These are phyloP conservation scores for Lentinula boryana DNA, from an alignment of 768 basidiomycete genomes.

Conservation along the genomic window DNA sequence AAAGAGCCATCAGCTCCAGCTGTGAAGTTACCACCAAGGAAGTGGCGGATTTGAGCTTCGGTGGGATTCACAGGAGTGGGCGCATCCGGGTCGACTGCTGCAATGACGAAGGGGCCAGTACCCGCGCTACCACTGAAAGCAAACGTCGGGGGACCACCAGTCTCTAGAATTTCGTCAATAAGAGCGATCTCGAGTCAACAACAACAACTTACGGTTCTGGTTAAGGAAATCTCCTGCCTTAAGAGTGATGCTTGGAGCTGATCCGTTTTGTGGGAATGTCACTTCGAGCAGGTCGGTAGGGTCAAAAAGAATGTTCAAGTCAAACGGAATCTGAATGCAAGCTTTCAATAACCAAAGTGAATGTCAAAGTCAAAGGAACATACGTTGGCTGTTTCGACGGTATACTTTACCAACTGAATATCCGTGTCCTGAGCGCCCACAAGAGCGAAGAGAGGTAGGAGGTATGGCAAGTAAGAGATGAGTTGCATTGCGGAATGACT, in stretches of 20 bases:
- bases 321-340: conserved; percentile 15
- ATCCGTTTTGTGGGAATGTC: conserved; percentile 16
- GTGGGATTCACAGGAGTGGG: conserved; percentile 43
- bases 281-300: conserved; percentile 21
- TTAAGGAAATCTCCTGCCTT: conserved; percentile 17
- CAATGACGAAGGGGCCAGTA: conserved; percentile 40
- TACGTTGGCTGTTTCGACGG: neutral
- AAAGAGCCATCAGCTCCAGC: conserved; percentile 9
- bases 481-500: conserved; percentile 1
- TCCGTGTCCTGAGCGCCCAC: neutral
- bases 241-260: conserved; percentile 16
- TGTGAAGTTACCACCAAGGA: conserved; percentile 38
- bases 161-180: conserved; percentile 18
- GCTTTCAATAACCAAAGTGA: neutral
- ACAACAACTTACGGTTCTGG: conserved; percentile 3
- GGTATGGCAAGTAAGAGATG: neutral
- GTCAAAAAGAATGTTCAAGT: conserved; percentile 17
- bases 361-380: neutral
- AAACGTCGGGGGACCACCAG: conserved; percentile 31
- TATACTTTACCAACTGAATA: neutral
- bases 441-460: conserved; percentile 2
- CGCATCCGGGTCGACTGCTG: conserved; percentile 43
- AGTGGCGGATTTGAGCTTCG: conserved; percentile 39
- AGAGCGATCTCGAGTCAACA: neutral
- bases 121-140: conserved; percentile 14